phyloP scores from a whole-genome alignment of 2,329 filamentous ascomycete species.

The Tolypocladium inflatum region DNA sequence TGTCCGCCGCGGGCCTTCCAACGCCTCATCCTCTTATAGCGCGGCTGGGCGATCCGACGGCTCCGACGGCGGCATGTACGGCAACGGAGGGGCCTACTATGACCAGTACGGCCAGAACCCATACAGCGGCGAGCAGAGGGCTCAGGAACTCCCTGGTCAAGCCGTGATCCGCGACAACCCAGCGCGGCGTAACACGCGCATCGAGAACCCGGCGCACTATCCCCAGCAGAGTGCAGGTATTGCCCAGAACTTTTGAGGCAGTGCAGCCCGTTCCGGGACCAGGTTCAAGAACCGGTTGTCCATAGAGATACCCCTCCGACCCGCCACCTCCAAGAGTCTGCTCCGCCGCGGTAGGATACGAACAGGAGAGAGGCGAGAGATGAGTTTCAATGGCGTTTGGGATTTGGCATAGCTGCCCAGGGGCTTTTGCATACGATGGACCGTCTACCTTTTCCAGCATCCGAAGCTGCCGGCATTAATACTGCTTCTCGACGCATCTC shows the following conservation, averaged over 20 bases:
- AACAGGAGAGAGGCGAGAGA: background rate
- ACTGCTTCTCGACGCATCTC: background rate
- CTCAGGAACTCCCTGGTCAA: constrained; percentile 42
- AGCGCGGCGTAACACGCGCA: constrained; percentile 85
- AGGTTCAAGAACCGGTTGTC: constrained; percentile 3
- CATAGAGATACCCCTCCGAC: constrained; percentile 2
- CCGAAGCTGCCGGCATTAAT: background rate
- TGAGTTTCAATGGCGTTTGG: background rate
- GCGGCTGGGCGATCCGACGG: constrained; percentile 65
- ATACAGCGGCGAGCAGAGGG: constrained; percentile 38
- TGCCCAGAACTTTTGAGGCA: constrained; percentile 80
- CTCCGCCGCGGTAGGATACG: background rate
- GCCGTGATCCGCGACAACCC: constrained; percentile 90
- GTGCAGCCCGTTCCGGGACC: background rate
- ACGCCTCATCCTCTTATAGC: constrained; percentile 94
- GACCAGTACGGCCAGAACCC: constrained; percentile 51
- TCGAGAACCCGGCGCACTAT: constrained; percentile 82
- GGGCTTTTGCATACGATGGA: background rate
- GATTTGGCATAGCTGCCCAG: background rate
- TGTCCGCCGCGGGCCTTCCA: constrained; percentile 83
- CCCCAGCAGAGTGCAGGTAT: constrained; percentile 92
- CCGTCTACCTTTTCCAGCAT: background rate
- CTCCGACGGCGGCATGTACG: constrained; percentile 44
- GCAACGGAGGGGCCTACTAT: constrained; percentile 40
- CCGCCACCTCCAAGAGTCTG: background rate